Percentiles rank a stretch among this genome's conserved stretches.
Conservation (phyloP, 2,329 filamentous ascomycete genomes). For the Sporothrix dimorphospora region DNA sequence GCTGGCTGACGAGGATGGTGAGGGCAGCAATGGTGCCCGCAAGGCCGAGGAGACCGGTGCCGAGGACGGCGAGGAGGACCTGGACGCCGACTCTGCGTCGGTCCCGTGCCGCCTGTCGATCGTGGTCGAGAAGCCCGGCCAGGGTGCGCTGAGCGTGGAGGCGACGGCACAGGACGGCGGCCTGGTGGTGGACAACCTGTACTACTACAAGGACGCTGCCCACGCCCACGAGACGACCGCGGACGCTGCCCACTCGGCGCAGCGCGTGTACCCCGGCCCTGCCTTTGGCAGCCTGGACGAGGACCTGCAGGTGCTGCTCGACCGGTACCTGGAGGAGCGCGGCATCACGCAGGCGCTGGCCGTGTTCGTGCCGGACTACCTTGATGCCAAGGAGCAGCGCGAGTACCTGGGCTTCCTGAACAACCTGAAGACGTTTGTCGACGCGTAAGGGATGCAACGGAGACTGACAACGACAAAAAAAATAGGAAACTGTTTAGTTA, state of each 20-base stretch:
- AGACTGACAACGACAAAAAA: neutral
- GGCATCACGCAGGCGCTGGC: slow-evolving; percentile 86
- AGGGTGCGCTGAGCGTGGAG: slow-evolving; percentile 85
- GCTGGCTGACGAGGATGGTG: slow-evolving; percentile 58
- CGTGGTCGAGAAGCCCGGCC: slow-evolving; percentile 82
- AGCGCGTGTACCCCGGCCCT: slow-evolving; percentile 84
- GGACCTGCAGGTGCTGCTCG: slow-evolving; percentile 88
- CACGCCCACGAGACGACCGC: slow-evolving; percentile 75
- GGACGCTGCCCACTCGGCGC: slow-evolving; percentile 75
- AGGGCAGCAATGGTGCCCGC: slow-evolving; percentile 45
- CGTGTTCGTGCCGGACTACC: slow-evolving; percentile 91
- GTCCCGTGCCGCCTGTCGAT: slow-evolving; percentile 85
- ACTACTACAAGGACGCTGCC: slow-evolving; percentile 78
- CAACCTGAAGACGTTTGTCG: slow-evolving; percentile 83
- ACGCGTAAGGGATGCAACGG: slow-evolving; percentile 54
- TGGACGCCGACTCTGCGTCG: slow-evolving; percentile 54
- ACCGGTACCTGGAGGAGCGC: slow-evolving; percentile 92
- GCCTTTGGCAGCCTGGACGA: slow-evolving; percentile 94
- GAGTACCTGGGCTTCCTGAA: slow-evolving; percentile 92
- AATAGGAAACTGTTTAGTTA: neutral
- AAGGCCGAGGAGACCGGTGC: slow-evolving; percentile 54
- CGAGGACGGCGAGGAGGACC: slow-evolving; percentile 56
- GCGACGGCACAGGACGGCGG: slow-evolving; percentile 82
- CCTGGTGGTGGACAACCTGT: slow-evolving; percentile 87
- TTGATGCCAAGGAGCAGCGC: slow-evolving; percentile 97